These are phyloP conservation scores for Metarhizium guizhouense DNA, from an alignment of 2,329 filamentous ascomycete species.

Conservation along the genomic window DNA sequence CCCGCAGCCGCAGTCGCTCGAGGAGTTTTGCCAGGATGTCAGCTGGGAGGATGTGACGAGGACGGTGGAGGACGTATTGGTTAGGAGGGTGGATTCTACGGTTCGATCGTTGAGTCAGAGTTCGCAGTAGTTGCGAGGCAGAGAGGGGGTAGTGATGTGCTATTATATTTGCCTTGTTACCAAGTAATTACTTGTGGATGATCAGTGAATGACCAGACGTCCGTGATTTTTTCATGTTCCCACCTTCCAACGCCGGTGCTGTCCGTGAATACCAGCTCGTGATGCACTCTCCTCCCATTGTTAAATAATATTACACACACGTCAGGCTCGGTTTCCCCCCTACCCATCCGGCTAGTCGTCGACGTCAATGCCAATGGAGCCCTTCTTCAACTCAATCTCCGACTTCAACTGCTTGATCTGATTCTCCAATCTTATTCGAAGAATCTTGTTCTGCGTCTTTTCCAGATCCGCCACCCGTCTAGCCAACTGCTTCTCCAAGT, in stretches of 20 bases:
- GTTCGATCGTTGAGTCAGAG: conserved; percentile 12
- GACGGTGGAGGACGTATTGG: conserved; percentile 20
- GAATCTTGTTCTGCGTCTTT: conserved; percentile 35
- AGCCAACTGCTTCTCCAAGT: conserved; percentile 42
- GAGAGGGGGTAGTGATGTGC: not conserved
- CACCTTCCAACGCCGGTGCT: not conserved
- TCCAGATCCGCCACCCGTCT: conserved; percentile 34
- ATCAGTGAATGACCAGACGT: not conserved
- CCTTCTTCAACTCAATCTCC: conserved; percentile 36
- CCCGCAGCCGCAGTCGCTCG: conserved; percentile 16
- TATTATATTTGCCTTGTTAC: not conserved
- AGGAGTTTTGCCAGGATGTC: conserved; percentile 23
- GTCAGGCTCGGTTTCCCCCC: not conserved
- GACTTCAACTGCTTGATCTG: conserved; percentile 39
- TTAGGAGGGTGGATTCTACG: conserved; percentile 15
- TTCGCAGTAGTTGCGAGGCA: not conserved
- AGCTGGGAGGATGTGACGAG: conserved; percentile 25
- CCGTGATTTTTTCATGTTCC: not conserved
- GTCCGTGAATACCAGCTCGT: not conserved
- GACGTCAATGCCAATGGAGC: conserved; percentile 31
- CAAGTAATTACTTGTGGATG: too few relatives aligned
- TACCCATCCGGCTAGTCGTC: conserved; percentile 19
- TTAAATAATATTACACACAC: not conserved
- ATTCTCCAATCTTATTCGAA: conserved; percentile 39
- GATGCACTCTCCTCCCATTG: not conserved